phyloP scores from a whole-genome alignment of 2,329 filamentous ascomycete genomes.

The Coniochaeta sp. region DNA sequence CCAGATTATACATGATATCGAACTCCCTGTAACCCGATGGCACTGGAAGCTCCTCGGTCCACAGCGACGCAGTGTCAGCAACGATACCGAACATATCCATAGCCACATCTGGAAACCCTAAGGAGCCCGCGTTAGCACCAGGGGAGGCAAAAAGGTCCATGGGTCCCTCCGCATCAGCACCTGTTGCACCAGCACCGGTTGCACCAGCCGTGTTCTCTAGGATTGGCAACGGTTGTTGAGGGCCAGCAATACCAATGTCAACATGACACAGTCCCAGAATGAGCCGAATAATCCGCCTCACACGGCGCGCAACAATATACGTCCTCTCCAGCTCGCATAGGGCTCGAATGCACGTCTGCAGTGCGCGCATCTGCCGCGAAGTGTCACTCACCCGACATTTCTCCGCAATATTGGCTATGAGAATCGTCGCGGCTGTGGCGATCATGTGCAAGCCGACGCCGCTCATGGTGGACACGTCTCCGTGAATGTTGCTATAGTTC shows the following conservation, averaged over 20 bases:
- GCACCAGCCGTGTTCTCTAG: not conserved
- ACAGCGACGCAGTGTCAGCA: not conserved
- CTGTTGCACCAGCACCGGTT: not conserved
- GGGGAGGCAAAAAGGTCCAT: not conserved
- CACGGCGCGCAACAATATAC: not conserved
- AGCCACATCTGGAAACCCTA: not conserved
- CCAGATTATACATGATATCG: not conserved
- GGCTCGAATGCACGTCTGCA: not conserved
- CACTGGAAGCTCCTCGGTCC: not conserved
- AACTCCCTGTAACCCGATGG: not conserved
- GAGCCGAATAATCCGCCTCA: not conserved
- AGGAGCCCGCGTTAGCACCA: not conserved
- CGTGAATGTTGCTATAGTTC: not conserved
- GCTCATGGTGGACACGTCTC: not conserved
- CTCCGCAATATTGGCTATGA: not conserved
- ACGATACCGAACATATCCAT: not conserved
- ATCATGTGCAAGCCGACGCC: not conserved
- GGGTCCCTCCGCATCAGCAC: too few relatives aligned
- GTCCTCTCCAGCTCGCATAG: constrained; percentile 1
- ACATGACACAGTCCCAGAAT: not conserved
- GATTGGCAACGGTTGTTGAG: not conserved
- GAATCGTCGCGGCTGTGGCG: not conserved
- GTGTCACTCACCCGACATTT: not conserved
- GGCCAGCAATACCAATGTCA: not conserved
- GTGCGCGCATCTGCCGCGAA: not conserved